Conservation (phyloP, 495 filamentous ascomycete species). For the Pseudevernia furfuracea region DNA sequence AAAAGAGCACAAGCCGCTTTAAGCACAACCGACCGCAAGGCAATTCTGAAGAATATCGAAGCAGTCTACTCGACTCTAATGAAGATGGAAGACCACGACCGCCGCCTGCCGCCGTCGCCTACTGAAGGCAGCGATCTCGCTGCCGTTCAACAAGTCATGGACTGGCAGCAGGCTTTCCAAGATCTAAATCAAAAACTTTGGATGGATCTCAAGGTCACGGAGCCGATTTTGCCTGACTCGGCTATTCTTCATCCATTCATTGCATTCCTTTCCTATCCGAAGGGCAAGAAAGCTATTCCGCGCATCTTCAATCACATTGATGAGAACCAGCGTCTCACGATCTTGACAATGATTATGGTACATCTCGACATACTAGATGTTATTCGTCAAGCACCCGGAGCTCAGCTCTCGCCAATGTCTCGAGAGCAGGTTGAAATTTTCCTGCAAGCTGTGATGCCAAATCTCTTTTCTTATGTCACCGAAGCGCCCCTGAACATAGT, state of each 20-base stretch:
- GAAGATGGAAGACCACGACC: conserved; percentile 87
- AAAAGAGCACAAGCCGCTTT: conserved; percentile 36
- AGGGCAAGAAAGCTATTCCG: conserved; percentile 92
- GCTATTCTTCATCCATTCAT: conserved; percentile 87
- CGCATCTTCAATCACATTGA: conserved; percentile 91
- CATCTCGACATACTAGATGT: conserved; percentile 89
- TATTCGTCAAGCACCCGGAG: conserved; percentile 66
- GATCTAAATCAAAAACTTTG: conserved; percentile 74
- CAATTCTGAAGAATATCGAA: conserved; percentile 76
- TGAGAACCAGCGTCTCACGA: conserved; percentile 83
- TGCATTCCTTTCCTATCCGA: conserved; percentile 84
- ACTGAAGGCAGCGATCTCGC: conserved; percentile 55
- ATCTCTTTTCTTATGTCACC: conserved; percentile 77
- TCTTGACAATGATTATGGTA: conserved; percentile 92
- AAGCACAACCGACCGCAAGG: conserved; percentile 65
- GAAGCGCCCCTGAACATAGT: conserved; percentile 87
- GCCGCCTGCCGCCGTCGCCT: conserved; percentile 67
- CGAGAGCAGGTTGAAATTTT: conserved; percentile 92
- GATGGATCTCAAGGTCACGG: conserved; percentile 78
- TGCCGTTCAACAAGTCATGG: conserved; percentile 51
- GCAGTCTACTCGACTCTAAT: conserved; percentile 78
- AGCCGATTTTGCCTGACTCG: conserved; percentile 69
- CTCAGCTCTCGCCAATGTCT: conserved; percentile 58
- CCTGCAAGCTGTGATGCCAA: conserved; percentile 76
- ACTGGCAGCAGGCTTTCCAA: conserved; percentile 65